Base-by-base conservation (phyloP, 768 basidiomycete species). In the Sarcodon sp. region DNA sequence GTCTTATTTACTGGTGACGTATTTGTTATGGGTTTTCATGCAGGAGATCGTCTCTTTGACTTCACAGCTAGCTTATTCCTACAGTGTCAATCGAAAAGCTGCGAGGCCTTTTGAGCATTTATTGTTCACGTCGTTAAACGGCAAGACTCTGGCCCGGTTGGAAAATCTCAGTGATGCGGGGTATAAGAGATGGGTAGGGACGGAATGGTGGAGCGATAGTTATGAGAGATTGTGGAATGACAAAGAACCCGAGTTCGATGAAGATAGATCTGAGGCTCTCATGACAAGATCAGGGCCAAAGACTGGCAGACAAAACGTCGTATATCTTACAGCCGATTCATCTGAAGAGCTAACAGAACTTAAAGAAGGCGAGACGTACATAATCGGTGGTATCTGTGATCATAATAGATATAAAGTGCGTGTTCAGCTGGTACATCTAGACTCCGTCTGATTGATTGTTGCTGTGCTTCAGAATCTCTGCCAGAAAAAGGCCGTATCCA, bases 271-370 rank as follows among this genome's bases (percentile, higher is more conserved):
- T 46, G 44, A 36, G 41, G 16, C 33, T 39, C 44, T n/a, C 18
- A 49, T 33, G 37, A 31, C 35, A 47, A 15, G 16, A 12, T 44
- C 21, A 15, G 45, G 32, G 21, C 34, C 46, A 31, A 35, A 48
- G 47, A 31, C 56, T 44, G 39, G 34, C 33, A 5, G 56, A 51
- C 63, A 76, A 51, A 77, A 60, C 41, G 69, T 96, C 47, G 74
- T 98, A 35, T 99, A 99, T 64, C 78, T 99, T 46, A 96, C 96
- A 6, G 96, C 93, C 2, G 96, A 99, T 66, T 82, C 93, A 7
- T 75, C 81, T 32, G 78, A 93, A 45, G 89, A 93, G 64, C 67
- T 99, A 38, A 66, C 71, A n/a, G 83, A 87, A 56, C 75, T 99
- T 47, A 79, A 72, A 47, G 80, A 88, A 47, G 80, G 82, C 38